Base-by-base conservation (phyloP, 495 filamentous ascomycete genomes). In the Trichoderma orchidacearum region DNA sequence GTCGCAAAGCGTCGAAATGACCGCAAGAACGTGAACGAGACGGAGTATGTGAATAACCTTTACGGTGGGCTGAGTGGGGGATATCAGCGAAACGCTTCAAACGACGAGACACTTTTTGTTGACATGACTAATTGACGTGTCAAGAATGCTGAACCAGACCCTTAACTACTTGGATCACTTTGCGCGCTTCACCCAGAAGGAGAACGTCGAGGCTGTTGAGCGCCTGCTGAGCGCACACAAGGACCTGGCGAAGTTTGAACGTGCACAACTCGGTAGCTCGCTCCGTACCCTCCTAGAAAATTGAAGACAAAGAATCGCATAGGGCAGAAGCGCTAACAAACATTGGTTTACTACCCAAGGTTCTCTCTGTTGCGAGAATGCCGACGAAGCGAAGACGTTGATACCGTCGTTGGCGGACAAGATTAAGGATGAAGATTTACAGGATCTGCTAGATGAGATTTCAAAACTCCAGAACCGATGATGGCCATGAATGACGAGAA, bases 381-480 rank as follows among this genome's bases (percentile, higher is more conserved):
- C 86, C 38, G 94, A 98, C 62, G 93, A 98, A 75, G 94, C 93
- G 61, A 95, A 96, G 75, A 95, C 88, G 8, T 77, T 98, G 48
- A 95, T 98, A 56, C 93, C 93, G 0, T 95, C 89, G 61, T 74
- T 98, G 23, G 77, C 82, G 59, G 80, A 87, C 64, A 98, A 97
- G 72, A 92, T 95, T 61, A 72, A 74, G 17, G 94, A 98, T 68
- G 83, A 83, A 11, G 89, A 95, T 61, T 65, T 98, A 61, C 85
- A 95, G 65, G 85, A 91, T 58, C 67, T 96, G 58, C 72, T 97
- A 56, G 84, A 96, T 64, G 89, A 98, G 75, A 85, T 98, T 72
- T 83, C 80, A 54, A 92, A 91, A 75, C 69, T 90, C 64, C 60
- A 59, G 54, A 57, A 53, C 34, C 41, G 54, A 51, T 54, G 54